Evolutionary conservation across 768 basidiomycete species (phyloP).

Genomic region (Amanita fuliginea): DNA sequence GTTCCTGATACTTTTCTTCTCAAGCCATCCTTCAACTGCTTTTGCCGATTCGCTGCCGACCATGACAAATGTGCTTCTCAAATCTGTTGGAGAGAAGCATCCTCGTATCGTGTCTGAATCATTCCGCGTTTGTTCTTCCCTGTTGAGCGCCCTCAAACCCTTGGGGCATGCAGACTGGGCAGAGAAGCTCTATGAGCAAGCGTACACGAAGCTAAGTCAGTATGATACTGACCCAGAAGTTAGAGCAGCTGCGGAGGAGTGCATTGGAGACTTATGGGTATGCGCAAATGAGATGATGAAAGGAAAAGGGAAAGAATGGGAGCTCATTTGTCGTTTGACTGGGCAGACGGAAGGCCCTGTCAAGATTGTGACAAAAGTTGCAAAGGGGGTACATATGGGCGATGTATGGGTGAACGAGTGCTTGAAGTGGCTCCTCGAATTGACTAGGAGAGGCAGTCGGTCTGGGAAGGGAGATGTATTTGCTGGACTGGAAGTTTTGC

Average conservation of each 20-base stretch:
- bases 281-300: conserved; percentile 67
- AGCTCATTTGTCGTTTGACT: conserved; percentile 57
- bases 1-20: conserved; percentile 80
- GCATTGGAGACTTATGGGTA: conserved; percentile 80
- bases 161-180: conserved; percentile 56
- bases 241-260: conserved; percentile 69
- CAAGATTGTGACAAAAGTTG: conserved; percentile 76
- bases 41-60: conserved; percentile 51
- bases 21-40: conserved; percentile 47
- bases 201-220: conserved; percentile 54
- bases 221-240: conserved; percentile 92
- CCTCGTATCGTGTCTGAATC: conserved; percentile 84
- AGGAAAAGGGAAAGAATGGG: conserved; percentile 68
- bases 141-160: conserved; percentile 69
- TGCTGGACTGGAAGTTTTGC: conserved; percentile 57
- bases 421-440: conserved; percentile 62
- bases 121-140: conserved; percentile 77
- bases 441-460: conserved; percentile 73
- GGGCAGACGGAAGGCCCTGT: conserved; percentile 71
- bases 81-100: conserved; percentile 69
- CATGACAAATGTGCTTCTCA: conserved; percentile 67
- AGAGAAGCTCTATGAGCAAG: conserved; percentile 64
- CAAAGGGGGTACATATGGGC: conserved; percentile 54
- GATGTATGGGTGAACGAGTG: conserved; percentile 78
- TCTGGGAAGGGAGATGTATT: conserved; percentile 75